These are phyloP conservation scores for Colletotrichum orchidophilum DNA, from an alignment of 2,329 filamentous ascomycete genomes.

Conservation along the genomic window DNA sequence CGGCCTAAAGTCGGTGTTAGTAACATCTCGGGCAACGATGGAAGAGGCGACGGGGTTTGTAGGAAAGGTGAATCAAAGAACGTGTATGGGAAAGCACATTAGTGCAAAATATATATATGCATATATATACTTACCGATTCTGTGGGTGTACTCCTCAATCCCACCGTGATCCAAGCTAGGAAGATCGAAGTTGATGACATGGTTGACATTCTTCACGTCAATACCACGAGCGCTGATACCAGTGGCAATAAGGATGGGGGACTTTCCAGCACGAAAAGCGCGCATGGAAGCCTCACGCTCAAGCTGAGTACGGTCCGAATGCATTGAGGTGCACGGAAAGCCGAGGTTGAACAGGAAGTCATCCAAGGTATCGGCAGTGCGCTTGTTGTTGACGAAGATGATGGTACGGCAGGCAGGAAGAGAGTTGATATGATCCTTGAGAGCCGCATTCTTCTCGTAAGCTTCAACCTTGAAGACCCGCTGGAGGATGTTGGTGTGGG, in stretches of 20 bases:
- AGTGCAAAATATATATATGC: too few relatives aligned
- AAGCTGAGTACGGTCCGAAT: slow-evolving; percentile 84
- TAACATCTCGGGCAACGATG: background rate
- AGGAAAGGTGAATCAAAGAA: background rate
- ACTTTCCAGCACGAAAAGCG: slow-evolving; percentile 78
- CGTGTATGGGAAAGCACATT: background rate
- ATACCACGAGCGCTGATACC: slow-evolving; percentile 89
- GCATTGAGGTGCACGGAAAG: slow-evolving; percentile 88
- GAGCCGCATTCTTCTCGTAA: slow-evolving; percentile 72
- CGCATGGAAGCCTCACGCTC: slow-evolving; percentile 94
- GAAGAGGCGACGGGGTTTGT: background rate
- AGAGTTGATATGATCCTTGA: slow-evolving; percentile 77
- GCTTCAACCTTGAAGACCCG: slow-evolving; percentile 74
- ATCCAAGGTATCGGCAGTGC: slow-evolving; percentile 82
- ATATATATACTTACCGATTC: slow-evolving; percentile 81
- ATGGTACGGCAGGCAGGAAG: slow-evolving; percentile 81
- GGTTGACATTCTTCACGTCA: slow-evolving; percentile 85
- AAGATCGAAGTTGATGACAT: slow-evolving; percentile 94
- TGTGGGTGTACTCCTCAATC: slow-evolving; percentile 92
- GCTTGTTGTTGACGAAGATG: slow-evolving; percentile 88
- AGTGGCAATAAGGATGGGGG: slow-evolving; percentile 86
- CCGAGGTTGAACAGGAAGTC: slow-evolving; percentile 85
- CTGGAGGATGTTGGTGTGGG: slow-evolving; percentile 85
- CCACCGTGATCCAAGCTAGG: slow-evolving; percentile 81
- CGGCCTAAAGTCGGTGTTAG: slow-evolving; percentile 65